Evolutionary conservation across 306 rosid genomes (phyloP).

Genomic region (Lithocarpus polystachyus): DNA sequence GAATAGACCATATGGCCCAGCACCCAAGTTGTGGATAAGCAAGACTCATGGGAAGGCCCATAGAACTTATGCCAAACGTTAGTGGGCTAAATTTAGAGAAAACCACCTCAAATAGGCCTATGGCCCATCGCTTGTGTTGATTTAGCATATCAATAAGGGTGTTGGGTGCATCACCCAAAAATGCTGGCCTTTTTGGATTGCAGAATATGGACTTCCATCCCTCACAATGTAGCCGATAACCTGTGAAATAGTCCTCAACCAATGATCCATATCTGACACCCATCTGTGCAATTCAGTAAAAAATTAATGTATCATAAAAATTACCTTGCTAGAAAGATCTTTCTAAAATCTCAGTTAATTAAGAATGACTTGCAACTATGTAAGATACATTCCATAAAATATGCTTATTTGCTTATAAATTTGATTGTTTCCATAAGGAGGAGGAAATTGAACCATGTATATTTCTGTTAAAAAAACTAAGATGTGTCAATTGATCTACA

Average conservation of each 20-base stretch:
- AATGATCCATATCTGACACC: conserved; percentile 45
- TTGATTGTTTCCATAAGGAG: no score
- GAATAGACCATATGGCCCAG: conserved; percentile 35
- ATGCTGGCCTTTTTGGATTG: conserved; percentile 36
- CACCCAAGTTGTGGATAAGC: conserved; percentile 21
- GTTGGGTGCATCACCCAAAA: conserved; percentile 39
- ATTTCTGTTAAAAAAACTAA: no score
- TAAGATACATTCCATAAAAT: not conserved
- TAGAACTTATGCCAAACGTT: conserved; percentile 15
- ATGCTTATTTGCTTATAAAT: no score
- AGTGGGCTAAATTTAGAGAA: conserved; percentile 37
- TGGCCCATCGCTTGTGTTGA: conserved; percentile 39
- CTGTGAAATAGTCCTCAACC: conserved; percentile 36
- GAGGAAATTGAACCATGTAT: no score
- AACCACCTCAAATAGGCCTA: conserved; percentile 31
- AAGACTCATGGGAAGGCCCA: conserved; percentile 36
- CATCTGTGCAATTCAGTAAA: conserved; percentile 2
- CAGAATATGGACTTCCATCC: conserved; percentile 42
- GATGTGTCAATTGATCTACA: no score
- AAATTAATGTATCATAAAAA: not conserved
- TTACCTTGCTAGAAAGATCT: not conserved
- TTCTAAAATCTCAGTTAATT: not conserved
- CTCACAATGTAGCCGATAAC: conserved; percentile 25
- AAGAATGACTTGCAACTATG: not conserved
- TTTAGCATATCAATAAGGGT: conserved; percentile 27